Evolutionary conservation across 345 rosid species (phyloP), one percentile per base, ranked within the genome.

Genomic region (Eucalyptus curtisii): DNA sequence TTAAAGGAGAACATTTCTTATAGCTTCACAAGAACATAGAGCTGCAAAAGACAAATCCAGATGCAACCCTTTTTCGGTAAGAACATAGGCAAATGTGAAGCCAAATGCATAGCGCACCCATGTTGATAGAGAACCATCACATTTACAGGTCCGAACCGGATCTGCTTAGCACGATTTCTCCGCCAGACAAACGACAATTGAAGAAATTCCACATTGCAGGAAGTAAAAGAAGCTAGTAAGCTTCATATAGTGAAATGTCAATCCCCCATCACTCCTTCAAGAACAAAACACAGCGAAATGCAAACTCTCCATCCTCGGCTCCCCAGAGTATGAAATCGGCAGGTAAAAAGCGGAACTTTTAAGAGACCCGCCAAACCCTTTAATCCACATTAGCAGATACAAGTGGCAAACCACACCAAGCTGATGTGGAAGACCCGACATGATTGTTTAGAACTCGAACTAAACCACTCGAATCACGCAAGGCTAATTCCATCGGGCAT

Each of bases 1-100:
- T 94, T 88, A 90, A 84, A 95, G 96, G 95, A 94, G 98, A 94
- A 91, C 95, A 86, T 55, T 71, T 49, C 59, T 76, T 86, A 88
- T 92, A 94, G 96, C 96, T 96, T 93, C 96, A 93, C 91, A 40
- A 19, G 52, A 40, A 76, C 27, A 68, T 7, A 49, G 68, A 40
- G 88, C 14, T 49, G 86, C 89, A 88, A 45, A 6, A 47, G 82
- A 82, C 40, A 45, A 49, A 15, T 59, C 42, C n/a, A 53, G 61
- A 88, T 57, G 52, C 31, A 53, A 55, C 86, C 33, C 86, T 44
- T n/a, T 88, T 17, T 84, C 7, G 30, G 47, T 76, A 22, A 37
- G 40, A 40, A 61, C 64, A n/a, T 27, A 13, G 42, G 45, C 11
- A 25, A 89, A 66, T 76, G 81, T 76, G 90, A 86, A 86, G 88